phyloP scores from a whole-genome alignment of 2,329 filamentous ascomycete genomes.

The Amylocarpus encephaloides region DNA sequence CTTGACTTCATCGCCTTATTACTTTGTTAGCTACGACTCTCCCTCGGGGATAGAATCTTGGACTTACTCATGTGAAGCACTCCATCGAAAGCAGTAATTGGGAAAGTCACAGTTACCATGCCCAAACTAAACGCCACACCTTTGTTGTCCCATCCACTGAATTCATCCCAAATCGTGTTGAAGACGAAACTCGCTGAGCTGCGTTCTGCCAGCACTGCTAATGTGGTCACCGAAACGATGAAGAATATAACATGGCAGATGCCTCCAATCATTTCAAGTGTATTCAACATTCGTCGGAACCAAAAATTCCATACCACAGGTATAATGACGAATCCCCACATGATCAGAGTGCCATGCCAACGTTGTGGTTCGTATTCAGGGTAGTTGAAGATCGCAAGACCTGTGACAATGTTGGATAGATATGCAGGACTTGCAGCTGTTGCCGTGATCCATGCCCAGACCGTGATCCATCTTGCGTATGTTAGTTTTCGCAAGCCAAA shows the following conservation, averaged over 20 bases:
- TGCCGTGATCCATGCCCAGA: conserved; percentile 8
- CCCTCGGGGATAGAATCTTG: not conserved
- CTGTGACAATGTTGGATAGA: conserved; percentile 6
- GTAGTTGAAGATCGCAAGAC: conserved; percentile 27
- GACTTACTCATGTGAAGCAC: conserved; percentile 32
- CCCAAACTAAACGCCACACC: conserved; percentile 33
- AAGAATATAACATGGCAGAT: conserved; percentile 39
- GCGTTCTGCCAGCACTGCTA: conserved; percentile 26
- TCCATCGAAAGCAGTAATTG: conserved; percentile 23
- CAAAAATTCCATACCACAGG: conserved; percentile 38
- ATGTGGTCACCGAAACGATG: conserved; percentile 35
- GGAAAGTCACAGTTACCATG: conserved; percentile 27
- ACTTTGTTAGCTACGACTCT: not conserved
- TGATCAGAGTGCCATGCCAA: conserved; percentile 38
- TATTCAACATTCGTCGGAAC: conserved; percentile 33
- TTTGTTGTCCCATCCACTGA: conserved; percentile 26
- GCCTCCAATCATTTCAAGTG: conserved; percentile 37
- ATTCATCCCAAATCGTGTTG: conserved; percentile 23
- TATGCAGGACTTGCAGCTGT: conserved; percentile 10
- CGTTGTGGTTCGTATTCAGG: conserved; percentile 30
- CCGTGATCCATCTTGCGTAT: conserved; percentile 3
- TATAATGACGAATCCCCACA: conserved; percentile 35
- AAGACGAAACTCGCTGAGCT: conserved; percentile 22
- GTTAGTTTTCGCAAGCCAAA: not conserved
- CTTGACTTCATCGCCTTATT: conserved; percentile 33